These are phyloP conservation scores for Naematelia encephala DNA, from an alignment of 768 basidiomycete genomes.

Conservation along the genomic window DNA sequence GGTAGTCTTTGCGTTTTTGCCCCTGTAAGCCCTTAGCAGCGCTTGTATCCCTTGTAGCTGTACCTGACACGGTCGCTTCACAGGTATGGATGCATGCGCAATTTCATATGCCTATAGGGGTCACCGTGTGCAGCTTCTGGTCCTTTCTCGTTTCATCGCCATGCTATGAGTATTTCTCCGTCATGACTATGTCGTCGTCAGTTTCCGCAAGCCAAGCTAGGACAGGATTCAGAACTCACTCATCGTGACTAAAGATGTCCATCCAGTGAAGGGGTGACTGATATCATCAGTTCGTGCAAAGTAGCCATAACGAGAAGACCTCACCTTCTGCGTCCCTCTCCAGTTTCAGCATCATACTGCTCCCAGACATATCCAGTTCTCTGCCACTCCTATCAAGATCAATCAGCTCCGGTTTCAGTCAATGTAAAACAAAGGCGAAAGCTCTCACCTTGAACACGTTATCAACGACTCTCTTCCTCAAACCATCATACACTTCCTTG, in stretches of 20 bases:
- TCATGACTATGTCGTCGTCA: conserved; percentile 56
- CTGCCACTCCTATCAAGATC: conserved; percentile 63
- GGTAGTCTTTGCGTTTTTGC: too few species aligned
- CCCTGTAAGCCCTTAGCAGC: too few species aligned
- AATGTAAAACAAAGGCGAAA: neutral
- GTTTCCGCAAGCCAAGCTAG: neutral
- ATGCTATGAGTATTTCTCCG: conserved; percentile 60
- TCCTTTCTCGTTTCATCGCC: neutral
- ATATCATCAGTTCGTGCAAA: conserved; percentile 2
- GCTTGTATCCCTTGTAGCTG: too few species aligned
- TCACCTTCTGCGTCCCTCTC: conserved; percentile 82
- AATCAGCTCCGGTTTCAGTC: neutral
- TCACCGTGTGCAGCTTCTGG: too few species aligned
- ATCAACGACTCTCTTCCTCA: conserved; percentile 76
- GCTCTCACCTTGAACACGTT: conserved; percentile 67
- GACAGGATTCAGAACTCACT: conserved; percentile 59
- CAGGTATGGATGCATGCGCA: too few species aligned
- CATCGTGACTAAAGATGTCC: conserved; percentile 84
- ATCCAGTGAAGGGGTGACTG: conserved; percentile 95
- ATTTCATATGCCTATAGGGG: too few species aligned
- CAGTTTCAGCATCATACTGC: conserved; percentile 82
- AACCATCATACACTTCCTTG: conserved; percentile 69
- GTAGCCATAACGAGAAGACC: conserved; percentile 25
- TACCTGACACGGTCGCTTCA: too few species aligned
- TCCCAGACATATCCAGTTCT: conserved; percentile 96